Evolutionary conservation across 2,329 filamentous ascomycete genomes (phyloP).

Genomic region (Phialemonium atrogriseum): DNA sequence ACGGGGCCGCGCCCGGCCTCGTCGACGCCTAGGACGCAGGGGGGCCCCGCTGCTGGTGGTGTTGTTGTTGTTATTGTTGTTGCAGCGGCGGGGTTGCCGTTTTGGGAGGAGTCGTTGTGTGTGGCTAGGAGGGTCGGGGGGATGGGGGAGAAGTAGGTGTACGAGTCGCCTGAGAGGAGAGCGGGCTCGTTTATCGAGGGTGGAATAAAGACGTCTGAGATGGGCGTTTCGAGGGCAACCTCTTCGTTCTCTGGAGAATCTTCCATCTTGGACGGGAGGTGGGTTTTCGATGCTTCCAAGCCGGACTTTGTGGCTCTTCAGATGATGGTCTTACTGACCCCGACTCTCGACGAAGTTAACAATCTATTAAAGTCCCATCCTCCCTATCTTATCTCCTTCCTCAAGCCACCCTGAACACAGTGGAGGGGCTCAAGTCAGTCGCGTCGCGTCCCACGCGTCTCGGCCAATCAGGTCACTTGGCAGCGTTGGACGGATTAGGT

Average conservation of each 20-base stretch:
- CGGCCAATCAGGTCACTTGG: too few relatives aligned
- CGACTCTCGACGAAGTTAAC: too few relatives aligned
- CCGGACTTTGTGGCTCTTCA: conserved; percentile 13
- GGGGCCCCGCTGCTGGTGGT: conserved; percentile 19
- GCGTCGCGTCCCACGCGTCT: too few relatives aligned
- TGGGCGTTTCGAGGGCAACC: conserved; percentile 24
- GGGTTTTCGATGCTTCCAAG: too few relatives aligned
- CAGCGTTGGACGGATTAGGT: too few relatives aligned
- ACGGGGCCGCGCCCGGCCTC: conserved; percentile 92
- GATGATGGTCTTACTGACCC: not conserved
- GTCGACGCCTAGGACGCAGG: conserved; percentile 81
- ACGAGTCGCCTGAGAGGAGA: conserved; percentile 58
- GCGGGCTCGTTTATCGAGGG: conserved; percentile 54
- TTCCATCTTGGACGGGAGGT: conserved; percentile 31
- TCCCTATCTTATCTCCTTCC: too few relatives aligned
- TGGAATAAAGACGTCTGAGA: conserved; percentile 46
- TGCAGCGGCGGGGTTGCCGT: conserved; percentile 10
- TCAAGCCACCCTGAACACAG: too few relatives aligned
- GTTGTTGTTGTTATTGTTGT: conserved; percentile 4
- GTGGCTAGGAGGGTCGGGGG: conserved; percentile 50
- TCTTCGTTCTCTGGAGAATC: too few relatives aligned
- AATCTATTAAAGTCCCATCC: too few relatives aligned
- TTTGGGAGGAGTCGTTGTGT: conserved; percentile 17
- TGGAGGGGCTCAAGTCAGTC: too few relatives aligned
- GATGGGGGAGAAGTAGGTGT: conserved; percentile 63